phyloP scores from a whole-genome alignment of 1,284 basidiomycete genomes.

The Ceratobasidium sp. region DNA sequence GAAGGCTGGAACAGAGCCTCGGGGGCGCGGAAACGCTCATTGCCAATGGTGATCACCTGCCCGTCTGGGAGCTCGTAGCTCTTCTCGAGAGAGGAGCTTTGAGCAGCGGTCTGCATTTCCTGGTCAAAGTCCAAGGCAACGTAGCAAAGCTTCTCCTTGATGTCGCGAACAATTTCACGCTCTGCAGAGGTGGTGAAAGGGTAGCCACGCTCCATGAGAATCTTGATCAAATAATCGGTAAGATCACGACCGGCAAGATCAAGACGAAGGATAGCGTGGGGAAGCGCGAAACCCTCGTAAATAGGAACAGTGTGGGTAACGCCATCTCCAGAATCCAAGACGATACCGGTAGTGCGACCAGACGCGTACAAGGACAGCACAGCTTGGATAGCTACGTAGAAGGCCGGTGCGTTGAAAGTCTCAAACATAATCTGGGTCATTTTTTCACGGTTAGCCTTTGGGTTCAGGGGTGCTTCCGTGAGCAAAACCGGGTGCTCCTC shows the following conservation, averaged over 20 bases:
- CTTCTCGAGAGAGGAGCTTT: conserved; percentile 69
- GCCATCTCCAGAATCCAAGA: conserved; percentile 72
- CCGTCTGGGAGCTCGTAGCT: conserved; percentile 73
- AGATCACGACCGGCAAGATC: conserved; percentile 70
- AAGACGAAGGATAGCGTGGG: conserved; percentile 69
- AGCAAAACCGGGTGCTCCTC: conserved; percentile 78
- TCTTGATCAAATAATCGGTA: conserved; percentile 70
- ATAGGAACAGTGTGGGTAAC: conserved; percentile 72
- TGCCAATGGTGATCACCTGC: conserved; percentile 72
- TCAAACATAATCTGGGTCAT: conserved; percentile 78
- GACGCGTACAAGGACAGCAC: conserved; percentile 71
- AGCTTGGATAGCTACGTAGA: conserved; percentile 73
- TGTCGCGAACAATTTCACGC: conserved; percentile 70
- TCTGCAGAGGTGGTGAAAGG: conserved; percentile 69
- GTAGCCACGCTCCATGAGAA: conserved; percentile 70
- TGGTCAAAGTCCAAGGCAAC: conserved; percentile 72
- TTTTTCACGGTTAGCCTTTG: conserved; percentile 72
- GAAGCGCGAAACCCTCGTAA: conserved; percentile 71
- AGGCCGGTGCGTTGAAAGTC: conserved; percentile 71
- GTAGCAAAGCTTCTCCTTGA: conserved; percentile 75
- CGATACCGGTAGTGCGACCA: conserved; percentile 72
- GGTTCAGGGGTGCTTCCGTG: conserved; percentile 73
- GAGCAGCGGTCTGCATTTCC: conserved; percentile 69
- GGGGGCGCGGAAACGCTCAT: conserved; percentile 70
- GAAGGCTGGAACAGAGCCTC: conserved; percentile 72